These are phyloP conservation scores for Rhynchosporium secalis DNA, from an alignment of 2,329 filamentous ascomycete genomes.

Conservation along the genomic window DNA sequence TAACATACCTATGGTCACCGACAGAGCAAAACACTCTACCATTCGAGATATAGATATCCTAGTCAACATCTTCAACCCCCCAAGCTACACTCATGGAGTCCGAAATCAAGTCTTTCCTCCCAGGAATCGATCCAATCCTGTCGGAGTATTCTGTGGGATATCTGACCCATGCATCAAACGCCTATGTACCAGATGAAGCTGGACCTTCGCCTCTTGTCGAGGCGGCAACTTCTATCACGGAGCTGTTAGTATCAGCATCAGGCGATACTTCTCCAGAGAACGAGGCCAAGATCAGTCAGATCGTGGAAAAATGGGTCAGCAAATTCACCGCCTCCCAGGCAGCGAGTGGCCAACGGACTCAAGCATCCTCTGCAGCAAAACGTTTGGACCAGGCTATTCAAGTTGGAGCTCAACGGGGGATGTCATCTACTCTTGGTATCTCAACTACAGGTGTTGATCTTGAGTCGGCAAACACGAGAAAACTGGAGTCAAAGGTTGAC, in stretches of 20 bases:
- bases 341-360: constrained; percentile 62
- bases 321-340: constrained; percentile 70
- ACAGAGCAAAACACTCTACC: neutral
- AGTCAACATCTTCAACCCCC: neutral
- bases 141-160: constrained; percentile 95
- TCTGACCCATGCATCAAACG: constrained; percentile 85
- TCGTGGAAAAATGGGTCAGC: constrained; percentile 88
- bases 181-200: constrained; percentile 73
- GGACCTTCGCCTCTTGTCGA: constrained; percentile 78
- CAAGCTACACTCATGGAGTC: constrained; percentile 66
- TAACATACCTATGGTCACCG: neutral
- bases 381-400: constrained; percentile 93
- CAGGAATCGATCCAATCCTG: constrained; percentile 83
- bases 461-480: constrained; percentile 87
- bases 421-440: constrained; percentile 92
- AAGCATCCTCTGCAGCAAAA: constrained; percentile 74
- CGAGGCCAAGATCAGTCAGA: constrained; percentile 74
- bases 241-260: constrained; percentile 89
- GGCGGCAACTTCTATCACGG: constrained; percentile 80
- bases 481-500: constrained; percentile 97
- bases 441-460: constrained; percentile 83
- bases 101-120: constrained; percentile 81
- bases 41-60: neutral
- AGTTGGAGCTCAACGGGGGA: constrained; percentile 89
- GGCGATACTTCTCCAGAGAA: constrained; percentile 72